Evolutionary conservation across 2,329 filamentous ascomycete genomes (phyloP).

Genomic region (Aspergillus fischeri): DNA sequence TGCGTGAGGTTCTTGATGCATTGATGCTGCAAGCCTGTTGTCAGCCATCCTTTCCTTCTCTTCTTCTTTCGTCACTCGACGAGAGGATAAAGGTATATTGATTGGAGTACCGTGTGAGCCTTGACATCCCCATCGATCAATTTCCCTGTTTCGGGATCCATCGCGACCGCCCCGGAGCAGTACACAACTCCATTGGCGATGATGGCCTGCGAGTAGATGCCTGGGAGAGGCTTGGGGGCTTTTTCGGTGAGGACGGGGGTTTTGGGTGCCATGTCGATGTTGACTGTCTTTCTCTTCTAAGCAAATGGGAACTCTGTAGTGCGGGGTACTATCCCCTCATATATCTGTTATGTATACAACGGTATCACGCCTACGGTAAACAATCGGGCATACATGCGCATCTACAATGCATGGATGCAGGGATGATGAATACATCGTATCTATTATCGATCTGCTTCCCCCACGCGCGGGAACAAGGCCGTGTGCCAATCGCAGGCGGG

Average conservation of each 20-base stretch:
- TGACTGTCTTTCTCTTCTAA: not conserved
- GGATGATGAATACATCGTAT: not conserved
- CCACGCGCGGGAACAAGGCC: not conserved
- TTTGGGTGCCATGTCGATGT: slow-evolving; percentile 28
- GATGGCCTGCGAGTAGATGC: slow-evolving; percentile 58
- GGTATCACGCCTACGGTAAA: not conserved
- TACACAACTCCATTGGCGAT: slow-evolving; percentile 65
- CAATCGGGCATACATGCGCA: not conserved
- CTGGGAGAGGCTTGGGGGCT: slow-evolving; percentile 49
- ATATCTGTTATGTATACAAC: not conserved
- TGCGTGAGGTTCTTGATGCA: slow-evolving; percentile 56
- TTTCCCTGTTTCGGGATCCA: slow-evolving; percentile 52
- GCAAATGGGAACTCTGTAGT: not conserved
- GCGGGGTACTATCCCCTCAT: not conserved
- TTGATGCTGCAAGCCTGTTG: slow-evolving; percentile 40
- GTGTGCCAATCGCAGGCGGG: not conserved
- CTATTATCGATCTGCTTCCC: not conserved
- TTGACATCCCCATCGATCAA: slow-evolving; percentile 56
- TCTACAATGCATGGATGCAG: not conserved
- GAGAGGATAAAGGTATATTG: not conserved
- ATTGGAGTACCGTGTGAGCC: slow-evolving; percentile 46
- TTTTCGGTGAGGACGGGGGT: slow-evolving; percentile 44
- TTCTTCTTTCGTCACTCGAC: not conserved
- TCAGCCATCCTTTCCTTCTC: slow-evolving; percentile 2
- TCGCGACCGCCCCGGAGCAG: slow-evolving; percentile 61